Conservation (phyloP, 345 rosid species). For the Eucalyptus curtisii region DNA sequence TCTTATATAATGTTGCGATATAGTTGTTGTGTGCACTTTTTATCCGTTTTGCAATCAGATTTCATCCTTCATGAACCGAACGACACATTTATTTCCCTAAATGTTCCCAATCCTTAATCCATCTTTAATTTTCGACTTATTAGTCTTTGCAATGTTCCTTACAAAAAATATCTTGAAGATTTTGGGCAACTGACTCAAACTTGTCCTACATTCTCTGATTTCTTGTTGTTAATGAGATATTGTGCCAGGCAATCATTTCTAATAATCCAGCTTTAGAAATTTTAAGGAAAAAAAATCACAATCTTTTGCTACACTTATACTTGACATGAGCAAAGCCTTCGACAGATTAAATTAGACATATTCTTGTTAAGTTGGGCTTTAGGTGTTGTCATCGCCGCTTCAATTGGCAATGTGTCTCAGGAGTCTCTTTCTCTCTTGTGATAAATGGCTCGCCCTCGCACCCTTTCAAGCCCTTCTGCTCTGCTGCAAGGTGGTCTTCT, state of each 20-base stretch:
- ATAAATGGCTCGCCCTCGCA: background rate
- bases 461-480: background rate
- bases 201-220: background rate
- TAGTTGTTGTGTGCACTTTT: background rate
- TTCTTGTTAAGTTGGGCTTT: background rate
- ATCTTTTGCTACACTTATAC: background rate
- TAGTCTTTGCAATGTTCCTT: no score
- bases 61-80: background rate
- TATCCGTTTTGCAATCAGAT: background rate
- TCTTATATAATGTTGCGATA: no score
- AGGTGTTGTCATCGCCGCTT: background rate
- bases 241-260: no score
- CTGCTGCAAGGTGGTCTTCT: background rate
- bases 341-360: background rate
- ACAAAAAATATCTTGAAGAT: no score
- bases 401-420: background rate
- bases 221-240: background rate
- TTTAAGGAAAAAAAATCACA: no score
- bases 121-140: no score
- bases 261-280: no score
- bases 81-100: background rate
- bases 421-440: background rate
- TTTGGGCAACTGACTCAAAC: background rate
- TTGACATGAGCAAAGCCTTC: background rate
- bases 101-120: background rate